Base-by-base conservation (phyloP, 2,329 filamentous ascomycete genomes). In the Penicillium sp. region DNA sequence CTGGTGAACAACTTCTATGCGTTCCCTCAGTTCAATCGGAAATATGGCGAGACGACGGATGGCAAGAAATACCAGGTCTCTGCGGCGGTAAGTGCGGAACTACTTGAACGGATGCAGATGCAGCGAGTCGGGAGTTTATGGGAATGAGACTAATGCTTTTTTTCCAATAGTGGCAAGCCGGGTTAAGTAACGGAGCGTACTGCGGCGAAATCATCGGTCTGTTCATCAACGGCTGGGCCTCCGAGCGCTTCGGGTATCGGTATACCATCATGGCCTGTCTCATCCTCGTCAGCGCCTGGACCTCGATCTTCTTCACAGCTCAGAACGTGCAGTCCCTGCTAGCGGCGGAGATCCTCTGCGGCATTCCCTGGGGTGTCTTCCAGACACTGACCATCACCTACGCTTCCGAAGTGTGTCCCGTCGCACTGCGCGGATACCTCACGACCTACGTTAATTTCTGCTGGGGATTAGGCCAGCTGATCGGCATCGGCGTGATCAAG, bases 1-100 rank as follows among this genome's bases (percentile, higher is more conserved):
- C 78, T 95, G 49, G 85, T 94, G 65, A 91, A 88, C 77, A 92
- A 92, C 74, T 91, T 94, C 68, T 92, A 85, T 76, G 75, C 66
- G 59, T 76, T 77, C 49, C 63, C 66, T 0, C 66, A 71, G 47
- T 78, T 77, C 61, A 75, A 73, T 49, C 58, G 58, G 42, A 77
- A 76, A 46, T 79, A 78, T 52, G 75, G 75, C 22, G 66, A 67
- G 50, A 47, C 54, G 49, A 43, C 67, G 48, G 31, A 75, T 54
- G 74, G 73, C 0, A 47, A 18, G 18, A 18, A 58, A n/a, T 77
- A 76, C 57, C 65, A 76, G 59, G 70, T 77, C 22, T 66, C 73
- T 27, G 74, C 74, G 18, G 56, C 63, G 62, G 74, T 76, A 69
- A 36, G 68, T 65, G n/a, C 39, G 13, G 32, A 13, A 46, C 21